A percentile compares a stretch with the other conserved stretches of the same genome.
Conservation (phyloP, 805 yeast species). For the Spathaspora boniae region DNA sequence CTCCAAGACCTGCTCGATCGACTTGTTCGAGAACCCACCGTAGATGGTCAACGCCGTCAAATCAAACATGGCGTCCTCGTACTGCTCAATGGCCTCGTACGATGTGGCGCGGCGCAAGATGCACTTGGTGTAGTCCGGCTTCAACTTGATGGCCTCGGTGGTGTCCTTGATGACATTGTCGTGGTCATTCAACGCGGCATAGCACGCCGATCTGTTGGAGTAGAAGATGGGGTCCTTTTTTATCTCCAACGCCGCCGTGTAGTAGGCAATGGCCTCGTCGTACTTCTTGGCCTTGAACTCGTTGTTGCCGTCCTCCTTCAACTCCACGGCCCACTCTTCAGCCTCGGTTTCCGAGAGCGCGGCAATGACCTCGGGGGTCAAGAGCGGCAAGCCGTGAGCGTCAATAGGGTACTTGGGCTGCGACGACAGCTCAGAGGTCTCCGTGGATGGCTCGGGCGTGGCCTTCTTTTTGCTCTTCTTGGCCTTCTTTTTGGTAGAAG, state of each 20-base stretch:
- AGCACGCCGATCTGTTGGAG: conserved; percentile 96
- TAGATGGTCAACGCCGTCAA: conserved; percentile 82
- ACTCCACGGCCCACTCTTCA: conserved; percentile 63
- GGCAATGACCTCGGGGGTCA: conserved; percentile 45
- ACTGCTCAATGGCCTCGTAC: conserved; percentile 74
- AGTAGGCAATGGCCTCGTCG: conserved; percentile 73
- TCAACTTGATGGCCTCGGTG: conserved; percentile 75
- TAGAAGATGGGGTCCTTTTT: conserved; percentile 84
- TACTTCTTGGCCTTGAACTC: conserved; percentile 68
- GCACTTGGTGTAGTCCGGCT: conserved; percentile 91
- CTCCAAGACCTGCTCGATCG: conserved; percentile 79
- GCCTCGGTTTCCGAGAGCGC: conserved; percentile 48
- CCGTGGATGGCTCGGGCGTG: conserved; percentile 23
- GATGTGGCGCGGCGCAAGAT: conserved; percentile 91
- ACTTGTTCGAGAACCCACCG: conserved; percentile 77
- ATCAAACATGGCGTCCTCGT: conserved; percentile 85
- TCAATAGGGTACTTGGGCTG: conserved; percentile 48
- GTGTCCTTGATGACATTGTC: conserved; percentile 88
- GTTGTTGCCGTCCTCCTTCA: conserved; percentile 88
- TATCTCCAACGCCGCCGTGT: conserved; percentile 71
- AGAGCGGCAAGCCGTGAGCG: conserved; percentile 54
- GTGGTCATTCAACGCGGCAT: conserved; percentile 73
- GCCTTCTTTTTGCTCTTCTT: conserved; percentile 42
- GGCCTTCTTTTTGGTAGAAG: conserved; percentile 31
- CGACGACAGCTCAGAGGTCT: conserved; percentile 15